Conservation (phyloP, 768 basidiomycete species). For the Mycena chlorophos region DNA sequence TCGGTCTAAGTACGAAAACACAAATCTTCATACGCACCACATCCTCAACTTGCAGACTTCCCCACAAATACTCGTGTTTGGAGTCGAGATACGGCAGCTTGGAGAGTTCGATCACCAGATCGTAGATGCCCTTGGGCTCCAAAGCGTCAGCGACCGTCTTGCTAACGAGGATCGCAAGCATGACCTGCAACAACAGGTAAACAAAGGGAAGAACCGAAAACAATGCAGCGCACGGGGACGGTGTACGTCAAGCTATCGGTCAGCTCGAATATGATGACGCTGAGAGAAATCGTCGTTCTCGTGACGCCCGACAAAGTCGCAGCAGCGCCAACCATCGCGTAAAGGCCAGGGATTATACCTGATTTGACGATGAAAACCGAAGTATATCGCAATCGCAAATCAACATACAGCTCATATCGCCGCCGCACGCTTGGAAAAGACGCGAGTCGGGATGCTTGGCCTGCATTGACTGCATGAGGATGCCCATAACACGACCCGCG, state of each 20-base stretch:
- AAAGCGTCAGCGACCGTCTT: constrained; percentile 88
- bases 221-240: constrained; percentile 48
- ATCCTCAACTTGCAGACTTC: constrained; percentile 68
- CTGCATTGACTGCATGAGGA: constrained; percentile 76
- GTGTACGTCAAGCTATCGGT: constrained; percentile 92
- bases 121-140: constrained; percentile 94
- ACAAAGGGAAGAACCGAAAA: not conserved
- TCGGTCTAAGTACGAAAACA: not conserved
- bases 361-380: constrained; percentile 1
- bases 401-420: constrained; percentile 60
- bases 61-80: constrained; percentile 91
- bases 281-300: constrained; percentile 43
- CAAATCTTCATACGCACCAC: constrained; percentile 54
- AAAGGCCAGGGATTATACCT: constrained; percentile 83
- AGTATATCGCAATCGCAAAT: not conserved
- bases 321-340: constrained; percentile 96
- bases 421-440: constrained; percentile 67
- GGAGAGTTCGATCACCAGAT: constrained; percentile 89
- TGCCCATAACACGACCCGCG: constrained; percentile 84
- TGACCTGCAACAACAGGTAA: constrained; percentile 41
- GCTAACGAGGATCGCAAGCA: constrained; percentile 84
- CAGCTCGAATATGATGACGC: constrained; percentile 94
- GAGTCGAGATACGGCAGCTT: constrained; percentile 91
- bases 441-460: constrained; percentile 56
- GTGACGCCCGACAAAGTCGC: constrained; percentile 95